phyloP scores from a whole-genome alignment of 768 basidiomycete species.

The Podaxis rugospora region DNA sequence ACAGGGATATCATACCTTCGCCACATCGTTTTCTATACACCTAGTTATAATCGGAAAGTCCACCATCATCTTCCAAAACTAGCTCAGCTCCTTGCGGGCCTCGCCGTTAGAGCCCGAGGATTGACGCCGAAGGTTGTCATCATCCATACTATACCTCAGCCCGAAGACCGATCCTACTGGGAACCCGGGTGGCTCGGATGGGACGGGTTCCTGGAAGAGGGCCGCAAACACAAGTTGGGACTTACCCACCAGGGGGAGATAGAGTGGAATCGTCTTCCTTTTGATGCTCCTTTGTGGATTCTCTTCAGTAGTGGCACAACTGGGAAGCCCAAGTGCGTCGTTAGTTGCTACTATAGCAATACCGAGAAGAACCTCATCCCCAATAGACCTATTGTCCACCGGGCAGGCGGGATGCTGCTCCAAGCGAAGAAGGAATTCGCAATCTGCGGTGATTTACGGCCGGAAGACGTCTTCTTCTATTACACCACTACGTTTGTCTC shows the following conservation, averaged over 20 bases:
- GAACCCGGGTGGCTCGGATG: slow-evolving; percentile 47
- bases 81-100: slow-evolving; percentile 47
- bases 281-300: slow-evolving; percentile 83
- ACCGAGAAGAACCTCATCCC: background rate
- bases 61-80: slow-evolving; percentile 67
- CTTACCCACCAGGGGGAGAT: slow-evolving; percentile 54
- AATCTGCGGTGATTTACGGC: slow-evolving; percentile 61
- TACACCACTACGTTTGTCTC: slow-evolving; percentile 62
- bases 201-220: slow-evolving; percentile 48
- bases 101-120: slow-evolving; percentile 30
- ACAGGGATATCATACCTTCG: background rate
- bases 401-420: slow-evolving; percentile 74
- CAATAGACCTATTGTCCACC: slow-evolving; percentile 70
- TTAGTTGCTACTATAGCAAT: slow-evolving; percentile 6
- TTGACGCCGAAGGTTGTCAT: slow-evolving; percentile 50
- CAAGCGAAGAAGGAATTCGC: slow-evolving; percentile 68
- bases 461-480: slow-evolving; percentile 75
- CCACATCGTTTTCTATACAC: slow-evolving; percentile 12
- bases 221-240: slow-evolving; percentile 41
- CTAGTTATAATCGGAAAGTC: slow-evolving; percentile 67
- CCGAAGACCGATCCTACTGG: slow-evolving; percentile 34
- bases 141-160: slow-evolving; percentile 40
- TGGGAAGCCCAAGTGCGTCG: slow-evolving; percentile 58
- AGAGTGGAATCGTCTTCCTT: slow-evolving; percentile 53
- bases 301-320: slow-evolving; percentile 85